Percentiles rank a stretch among this genome's conserved stretches.
phyloP scores from a whole-genome alignment of 768 basidiomycete genomes.

The Boletus vermiculosoides region DNA sequence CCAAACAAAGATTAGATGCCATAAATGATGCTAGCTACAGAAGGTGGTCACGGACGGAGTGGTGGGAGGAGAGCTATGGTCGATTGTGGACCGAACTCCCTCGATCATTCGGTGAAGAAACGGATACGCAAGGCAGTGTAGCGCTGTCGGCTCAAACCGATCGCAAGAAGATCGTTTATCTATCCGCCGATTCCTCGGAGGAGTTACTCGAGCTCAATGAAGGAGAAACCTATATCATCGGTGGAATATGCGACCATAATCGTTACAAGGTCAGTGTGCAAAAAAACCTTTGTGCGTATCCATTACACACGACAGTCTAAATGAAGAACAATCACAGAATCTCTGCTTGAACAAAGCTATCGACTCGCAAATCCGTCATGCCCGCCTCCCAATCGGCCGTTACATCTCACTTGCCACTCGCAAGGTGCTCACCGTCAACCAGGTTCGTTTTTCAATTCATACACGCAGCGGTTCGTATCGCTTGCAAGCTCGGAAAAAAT shows the following conservation, averaged over 20 bases:
- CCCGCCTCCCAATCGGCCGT: slow-evolving; percentile 91
- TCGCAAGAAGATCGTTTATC: slow-evolving; percentile 71
- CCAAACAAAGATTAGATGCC: slow-evolving; percentile 60
- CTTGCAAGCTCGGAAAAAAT: slow-evolving; percentile 2
- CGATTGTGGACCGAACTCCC: slow-evolving; percentile 52
- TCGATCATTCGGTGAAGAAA: slow-evolving; percentile 2
- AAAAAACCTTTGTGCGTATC: not conserved
- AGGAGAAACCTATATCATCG: slow-evolving; percentile 90
- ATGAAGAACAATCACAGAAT: slow-evolving; percentile 49
- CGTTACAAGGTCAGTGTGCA: slow-evolving; percentile 73
- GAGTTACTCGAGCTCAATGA: slow-evolving; percentile 81
- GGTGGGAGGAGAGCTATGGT: slow-evolving; percentile 79
- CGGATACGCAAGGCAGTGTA: not conserved
- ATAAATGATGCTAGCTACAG: slow-evolving; percentile 66
- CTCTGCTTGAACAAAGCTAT: slow-evolving; percentile 87
- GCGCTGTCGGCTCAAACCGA: slow-evolving; percentile 15
- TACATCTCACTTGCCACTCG: slow-evolving; percentile 85
- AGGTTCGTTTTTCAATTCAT: slow-evolving; percentile 40
- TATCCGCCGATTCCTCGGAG: slow-evolving; percentile 91
- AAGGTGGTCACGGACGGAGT: slow-evolving; percentile 80
- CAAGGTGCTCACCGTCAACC: slow-evolving; percentile 97
- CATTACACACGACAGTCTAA: slow-evolving; percentile 9
- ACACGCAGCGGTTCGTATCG: not conserved
- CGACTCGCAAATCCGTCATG: slow-evolving; percentile 71
- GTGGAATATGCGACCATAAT: slow-evolving; percentile 94